Percentiles rank a stretch among this genome's conserved stretches.
phyloP scores from a whole-genome alignment of 2,329 filamentous ascomycete species.

The Emericellopsis cladophorae region DNA sequence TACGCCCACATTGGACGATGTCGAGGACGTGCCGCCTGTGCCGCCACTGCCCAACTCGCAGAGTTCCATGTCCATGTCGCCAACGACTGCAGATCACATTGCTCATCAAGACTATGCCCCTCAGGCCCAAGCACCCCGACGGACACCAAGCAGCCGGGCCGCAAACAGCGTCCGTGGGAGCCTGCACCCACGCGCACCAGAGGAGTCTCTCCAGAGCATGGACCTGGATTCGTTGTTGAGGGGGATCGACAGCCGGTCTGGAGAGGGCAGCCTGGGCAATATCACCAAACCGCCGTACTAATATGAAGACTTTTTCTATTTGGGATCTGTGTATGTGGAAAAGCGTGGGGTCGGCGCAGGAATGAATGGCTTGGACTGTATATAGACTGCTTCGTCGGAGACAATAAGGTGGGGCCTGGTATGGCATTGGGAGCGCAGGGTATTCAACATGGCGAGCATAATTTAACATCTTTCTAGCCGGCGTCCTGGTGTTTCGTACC shows the following conservation, averaged over 20 bases:
- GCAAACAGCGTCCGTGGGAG: slow-evolving; percentile 21
- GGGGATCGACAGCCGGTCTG: slow-evolving; percentile 35
- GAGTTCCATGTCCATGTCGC: slow-evolving; percentile 15
- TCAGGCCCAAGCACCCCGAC: slow-evolving; percentile 13
- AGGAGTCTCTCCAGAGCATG: slow-evolving; percentile 20
- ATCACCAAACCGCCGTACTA: slow-evolving; percentile 37
- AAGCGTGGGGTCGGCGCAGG: too few relatives aligned
- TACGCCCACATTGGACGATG: slow-evolving; percentile 12
- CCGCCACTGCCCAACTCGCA: slow-evolving; percentile 35
- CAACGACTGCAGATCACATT: slow-evolving; percentile 11
- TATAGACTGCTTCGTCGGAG: too few relatives aligned
- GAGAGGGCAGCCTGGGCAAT: slow-evolving; percentile 31
- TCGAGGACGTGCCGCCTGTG: slow-evolving; percentile 36
- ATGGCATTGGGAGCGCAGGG: too few relatives aligned
- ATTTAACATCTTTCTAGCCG: too few relatives aligned
- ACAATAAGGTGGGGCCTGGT: too few relatives aligned
- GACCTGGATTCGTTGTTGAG: slow-evolving; percentile 35
- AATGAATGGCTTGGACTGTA: too few relatives aligned
- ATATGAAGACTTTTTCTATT: background rate
- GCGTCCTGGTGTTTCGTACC: too few relatives aligned
- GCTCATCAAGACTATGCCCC: slow-evolving; percentile 21
- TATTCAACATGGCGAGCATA: too few relatives aligned
- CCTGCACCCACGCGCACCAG: slow-evolving; percentile 3
- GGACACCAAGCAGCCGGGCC: slow-evolving; percentile 27
- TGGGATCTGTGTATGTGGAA: background rate